Evolutionary conservation across 495 filamentous ascomycete species (phyloP).

Genomic region (Hyaloscypha hepaticicola): DNA sequence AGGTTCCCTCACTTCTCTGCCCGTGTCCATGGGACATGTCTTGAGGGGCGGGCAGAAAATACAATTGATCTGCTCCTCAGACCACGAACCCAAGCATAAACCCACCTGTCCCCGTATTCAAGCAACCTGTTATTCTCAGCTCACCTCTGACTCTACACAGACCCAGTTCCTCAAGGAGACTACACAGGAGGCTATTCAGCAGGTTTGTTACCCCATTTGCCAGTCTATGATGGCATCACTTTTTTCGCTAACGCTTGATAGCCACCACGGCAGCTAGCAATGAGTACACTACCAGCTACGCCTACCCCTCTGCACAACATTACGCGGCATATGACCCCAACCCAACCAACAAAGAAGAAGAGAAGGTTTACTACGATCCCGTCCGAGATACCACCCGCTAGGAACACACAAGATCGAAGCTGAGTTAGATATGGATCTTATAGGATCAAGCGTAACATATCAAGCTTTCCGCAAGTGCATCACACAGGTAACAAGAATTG

Average conservation of each 20-base stretch:
- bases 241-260: not conserved
- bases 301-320: not conserved
- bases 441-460: not conserved
- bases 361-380: slow-evolving; percentile 13
- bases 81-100: not conserved
- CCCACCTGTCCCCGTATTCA: not conserved
- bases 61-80: not conserved
- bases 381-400: slow-evolving; percentile 1
- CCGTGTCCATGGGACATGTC: not conserved
- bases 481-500: no score
- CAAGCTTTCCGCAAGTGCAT: not conserved
- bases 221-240: not conserved
- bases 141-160: not conserved
- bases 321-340: not conserved
- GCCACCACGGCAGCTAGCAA: not conserved
- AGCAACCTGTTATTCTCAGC: not conserved
- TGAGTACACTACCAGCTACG: not conserved
- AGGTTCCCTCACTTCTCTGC: not conserved
- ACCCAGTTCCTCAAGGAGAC: not conserved
- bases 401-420: not conserved
- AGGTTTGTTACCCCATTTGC: not conserved
- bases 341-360: not conserved
- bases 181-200: not conserved
- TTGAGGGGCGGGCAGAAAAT: not conserved
- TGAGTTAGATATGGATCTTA: not conserved